Base-by-base conservation (phyloP, 495 filamentous ascomycete genomes). In the Aspergillus incahuasiensis region DNA sequence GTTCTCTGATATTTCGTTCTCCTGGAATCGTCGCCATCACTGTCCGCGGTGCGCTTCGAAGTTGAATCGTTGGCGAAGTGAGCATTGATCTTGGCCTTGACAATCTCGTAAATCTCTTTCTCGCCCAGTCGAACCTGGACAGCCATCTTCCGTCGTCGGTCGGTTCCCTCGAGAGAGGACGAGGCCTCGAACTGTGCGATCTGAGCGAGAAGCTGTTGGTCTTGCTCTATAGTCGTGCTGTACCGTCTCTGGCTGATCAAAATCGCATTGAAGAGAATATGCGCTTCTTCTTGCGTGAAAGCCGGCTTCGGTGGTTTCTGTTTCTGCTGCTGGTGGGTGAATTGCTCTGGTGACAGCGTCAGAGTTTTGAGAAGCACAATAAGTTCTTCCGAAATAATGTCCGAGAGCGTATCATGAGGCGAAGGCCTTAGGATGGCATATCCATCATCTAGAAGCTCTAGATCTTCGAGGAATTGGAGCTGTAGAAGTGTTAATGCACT, bases 41-140 rank as follows among this genome's bases (percentile, higher is more conserved):
- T 63, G 46, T 64, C 52, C 3, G 62, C 59, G 19, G 56, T 12
- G 20, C 62, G 49, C 48, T 65, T 65, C 6, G 51, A 25, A n/a
- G 56, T 32, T 11, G 49, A 52, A 6, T 24, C 35, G 11, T 20
- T 55, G 16, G 56, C 45, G 3, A 62, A 28, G 21, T 56, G 57
- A 39, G 56, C 56, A 21, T 66, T 58, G 20, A 82, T 66, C 59
- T 71, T 65, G 34, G 68, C 66, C 24, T 58, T 57, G 15, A 72
- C 74, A 78, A 63, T 73, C 73, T 73, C 76, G 66, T 66, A 84
- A n/a, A 95, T 74, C 52, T 79, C 73, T 64, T 95, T 95, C 70
- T 96, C 92, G 8, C 91, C 92, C 34, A 84, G 69, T 44, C 91
- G 82, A 34, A 96, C 88, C 57, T 87, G 74, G 3, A 90, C 61